Base-by-base conservation (phyloP, 2,329 filamentous ascomycete genomes). In the Aspergillus pseudoviridinutans region DNA sequence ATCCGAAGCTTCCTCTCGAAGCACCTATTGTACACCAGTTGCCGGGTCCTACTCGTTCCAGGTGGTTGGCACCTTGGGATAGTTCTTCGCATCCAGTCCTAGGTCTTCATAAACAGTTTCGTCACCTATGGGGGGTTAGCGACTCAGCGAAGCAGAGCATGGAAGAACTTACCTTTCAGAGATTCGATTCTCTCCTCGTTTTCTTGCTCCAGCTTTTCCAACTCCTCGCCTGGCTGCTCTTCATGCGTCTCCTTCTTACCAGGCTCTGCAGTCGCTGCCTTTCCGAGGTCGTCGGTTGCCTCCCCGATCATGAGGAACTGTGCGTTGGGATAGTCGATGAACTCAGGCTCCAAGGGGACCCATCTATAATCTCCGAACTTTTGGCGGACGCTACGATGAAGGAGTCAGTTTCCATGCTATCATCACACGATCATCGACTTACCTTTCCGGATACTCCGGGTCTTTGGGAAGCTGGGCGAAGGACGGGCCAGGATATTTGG, bases 261-360 rank as follows among this genome's bases (percentile, higher is more conserved):
- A 8, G 62, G 47, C 49, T 74, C 69, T n/a, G 72, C 68, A 32
- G 64, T 67, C 10, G 68, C 71, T 25, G 68, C 71, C 60, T 72
- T 74, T 5, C 71, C 73, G 46, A 76, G 65, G 3, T 65, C 61
- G 27, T 70, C 67, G 24, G 71, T 65, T 1, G 70, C 68, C 2
- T 83, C 82, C 6, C 92, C 91, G 49, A 96, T 87, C 56, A 96
- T 80, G 9, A 96, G 76, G 54, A 96, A 82, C 68, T 96, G 90
- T 0, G 88, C 84, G 62, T 90, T 89, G 35, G 81, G 81, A 68
- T 90, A 91, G 65, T 93, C 82, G 3, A 96, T 79, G 64, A 92
- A 86, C 57, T 88, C 84, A 0, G 91, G 89, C 62, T 87, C 80
- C 0, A 90, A 80, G 0, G 90, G 85, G 56, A 86, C 80, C 92